A percentile compares a stretch with the other conserved stretches of the same genome.
These are phyloP conservation scores for Trametes versicolor DNA, from an alignment of 1,284 basidiomycete species.

Conservation along the genomic window DNA sequence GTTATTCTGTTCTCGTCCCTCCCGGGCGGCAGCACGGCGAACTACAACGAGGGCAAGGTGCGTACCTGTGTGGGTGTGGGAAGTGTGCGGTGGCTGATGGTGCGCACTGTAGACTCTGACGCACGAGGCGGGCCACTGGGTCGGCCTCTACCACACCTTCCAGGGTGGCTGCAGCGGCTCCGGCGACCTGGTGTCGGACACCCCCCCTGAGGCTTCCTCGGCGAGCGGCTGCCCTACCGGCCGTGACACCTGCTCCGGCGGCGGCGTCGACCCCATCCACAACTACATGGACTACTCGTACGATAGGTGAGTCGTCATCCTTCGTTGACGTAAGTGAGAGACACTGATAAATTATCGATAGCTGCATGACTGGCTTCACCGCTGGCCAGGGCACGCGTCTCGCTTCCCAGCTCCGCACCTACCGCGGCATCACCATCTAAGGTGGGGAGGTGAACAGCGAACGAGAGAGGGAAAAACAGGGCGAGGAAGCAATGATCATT, in stretches of 20 bases:
- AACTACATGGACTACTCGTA: conserved; percentile 45
- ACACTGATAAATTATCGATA: conserved; percentile 4
- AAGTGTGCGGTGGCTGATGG: neutral
- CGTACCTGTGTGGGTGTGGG: neutral
- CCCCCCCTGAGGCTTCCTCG: conserved; percentile 56
- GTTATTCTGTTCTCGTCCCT: conserved; percentile 61
- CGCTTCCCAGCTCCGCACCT: conserved; percentile 54
- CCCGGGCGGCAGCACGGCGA: conserved; percentile 55
- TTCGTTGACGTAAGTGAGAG: no score
- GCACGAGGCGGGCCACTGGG: conserved; percentile 67
- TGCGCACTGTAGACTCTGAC: conserved; percentile 52
- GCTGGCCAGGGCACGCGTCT: conserved; percentile 54
- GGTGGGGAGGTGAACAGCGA: neutral
- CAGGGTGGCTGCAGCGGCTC: conserved; percentile 60
- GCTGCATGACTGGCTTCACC: conserved; percentile 61
- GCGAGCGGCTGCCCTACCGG: conserved; percentile 56
- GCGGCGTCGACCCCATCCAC: conserved; percentile 53
- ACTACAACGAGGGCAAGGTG: conserved; percentile 57
- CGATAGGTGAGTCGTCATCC: conserved; percentile 30
- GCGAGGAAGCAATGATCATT: neutral
- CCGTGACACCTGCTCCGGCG: conserved; percentile 56
- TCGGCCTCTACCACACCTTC: conserved; percentile 69
- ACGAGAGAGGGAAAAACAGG: neutral
- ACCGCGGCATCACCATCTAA: conserved; percentile 51
- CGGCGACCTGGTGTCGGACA: conserved; percentile 62